These are phyloP conservation scores for Triticum turgidum DNA, from an alignment of 176 grass and related monocot species.

Conservation along the genomic window DNA sequence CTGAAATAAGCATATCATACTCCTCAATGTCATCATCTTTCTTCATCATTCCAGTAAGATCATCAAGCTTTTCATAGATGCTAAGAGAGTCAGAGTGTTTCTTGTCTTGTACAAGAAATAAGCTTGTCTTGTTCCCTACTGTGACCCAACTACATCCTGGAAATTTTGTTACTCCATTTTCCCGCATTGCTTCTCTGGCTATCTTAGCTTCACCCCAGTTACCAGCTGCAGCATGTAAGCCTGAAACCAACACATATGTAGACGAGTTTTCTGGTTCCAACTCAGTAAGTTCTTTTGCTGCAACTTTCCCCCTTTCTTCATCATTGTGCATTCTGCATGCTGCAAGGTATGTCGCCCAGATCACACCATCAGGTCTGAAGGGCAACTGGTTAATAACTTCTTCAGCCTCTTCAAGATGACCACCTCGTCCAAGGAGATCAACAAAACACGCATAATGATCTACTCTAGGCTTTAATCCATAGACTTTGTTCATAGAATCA, in stretches of 20 bases:
- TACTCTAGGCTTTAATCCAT: slow-evolving; percentile 49
- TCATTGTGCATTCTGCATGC: slow-evolving; percentile 64
- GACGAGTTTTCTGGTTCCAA: slow-evolving; percentile 62
- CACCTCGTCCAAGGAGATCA: slow-evolving; percentile 70
- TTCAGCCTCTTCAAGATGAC: slow-evolving; percentile 63
- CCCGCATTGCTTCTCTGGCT: slow-evolving; percentile 56
- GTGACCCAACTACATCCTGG: slow-evolving; percentile 74
- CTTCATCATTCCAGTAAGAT: slow-evolving; percentile 55
- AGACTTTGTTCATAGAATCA: slow-evolving; percentile 45
- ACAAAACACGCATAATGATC: slow-evolving; percentile 70
- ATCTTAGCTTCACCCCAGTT: slow-evolving; percentile 61
- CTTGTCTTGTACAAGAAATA: slow-evolving; percentile 62
- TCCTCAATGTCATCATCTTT: slow-evolving; percentile 37
- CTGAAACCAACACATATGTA: slow-evolving; percentile 58
- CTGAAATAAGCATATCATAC: slow-evolving; percentile 23
- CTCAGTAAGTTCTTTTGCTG: slow-evolving; percentile 54
- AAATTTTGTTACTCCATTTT: slow-evolving; percentile 60
- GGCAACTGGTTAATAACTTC: slow-evolving; percentile 54
- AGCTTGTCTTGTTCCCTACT: slow-evolving; percentile 50
- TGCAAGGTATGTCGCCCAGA: slow-evolving; percentile 67
- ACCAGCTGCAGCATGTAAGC: slow-evolving; percentile 66
- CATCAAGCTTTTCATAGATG: slow-evolving; percentile 45
- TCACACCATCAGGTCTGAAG: slow-evolving; percentile 67
- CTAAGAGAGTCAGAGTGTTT: slow-evolving; percentile 39
- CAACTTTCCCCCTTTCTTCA: slow-evolving; percentile 55